phyloP scores from a whole-genome alignment of 225 moss, liverwort and hornwort species.

The Ulota crispa region DNA sequence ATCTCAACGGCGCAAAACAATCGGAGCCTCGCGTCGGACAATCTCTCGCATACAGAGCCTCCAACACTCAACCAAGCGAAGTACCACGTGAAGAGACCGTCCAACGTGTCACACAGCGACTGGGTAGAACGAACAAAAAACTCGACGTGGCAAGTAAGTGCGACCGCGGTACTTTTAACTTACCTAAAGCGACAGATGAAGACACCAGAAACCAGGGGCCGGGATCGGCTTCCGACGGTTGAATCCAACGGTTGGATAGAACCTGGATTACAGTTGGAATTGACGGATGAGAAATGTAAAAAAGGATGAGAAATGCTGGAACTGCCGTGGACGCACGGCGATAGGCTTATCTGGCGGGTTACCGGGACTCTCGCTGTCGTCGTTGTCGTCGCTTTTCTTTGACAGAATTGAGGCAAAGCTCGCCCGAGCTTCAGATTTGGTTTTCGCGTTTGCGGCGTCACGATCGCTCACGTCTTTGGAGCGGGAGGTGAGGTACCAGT shows the following conservation, averaged over 20 bases:
- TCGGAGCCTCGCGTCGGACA: neutral
- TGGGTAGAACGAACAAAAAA: accelerated
- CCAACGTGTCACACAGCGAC: neutral
- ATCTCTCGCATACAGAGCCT: neutral
- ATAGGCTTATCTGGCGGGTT: constrained; percentile 18
- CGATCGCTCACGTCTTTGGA: neutral
- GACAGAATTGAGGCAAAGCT: constrained; percentile 5
- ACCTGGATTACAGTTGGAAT: neutral
- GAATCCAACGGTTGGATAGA: neutral
- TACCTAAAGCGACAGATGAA: neutral
- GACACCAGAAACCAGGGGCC: neutral
- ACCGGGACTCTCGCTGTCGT: neutral
- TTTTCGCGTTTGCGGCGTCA: neutral
- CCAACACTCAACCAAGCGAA: neutral
- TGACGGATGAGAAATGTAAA: neutral
- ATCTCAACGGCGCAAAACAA: constrained; percentile 12
- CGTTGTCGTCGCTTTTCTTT: constrained; percentile 27
- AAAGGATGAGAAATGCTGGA: neutral
- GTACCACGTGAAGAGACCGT: neutral
- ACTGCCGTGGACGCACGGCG: neutral
- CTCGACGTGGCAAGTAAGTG: neutral
- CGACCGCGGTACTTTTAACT: neutral
- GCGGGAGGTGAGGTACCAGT: neutral
- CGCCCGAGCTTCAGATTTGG: constrained; percentile 8
- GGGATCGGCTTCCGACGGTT: neutral